A percentile compares a stretch with the other conserved stretches of the same genome.
Evolutionary conservation across 1,284 basidiomycete species (phyloP).

Genomic region (Termitomyces sp.): DNA sequence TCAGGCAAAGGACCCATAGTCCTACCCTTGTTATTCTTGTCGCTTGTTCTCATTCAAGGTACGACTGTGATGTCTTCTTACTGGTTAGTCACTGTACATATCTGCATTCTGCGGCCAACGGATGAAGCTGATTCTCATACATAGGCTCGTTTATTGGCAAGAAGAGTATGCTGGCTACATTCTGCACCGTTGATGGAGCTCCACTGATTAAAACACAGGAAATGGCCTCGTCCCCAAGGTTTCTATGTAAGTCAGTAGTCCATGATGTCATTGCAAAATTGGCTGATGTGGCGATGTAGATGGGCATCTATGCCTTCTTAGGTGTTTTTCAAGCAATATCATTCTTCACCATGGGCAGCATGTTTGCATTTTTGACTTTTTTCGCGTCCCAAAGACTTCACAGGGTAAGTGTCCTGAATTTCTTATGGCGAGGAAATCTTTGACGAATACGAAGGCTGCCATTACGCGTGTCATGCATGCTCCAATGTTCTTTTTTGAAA

Average conservation of each 20-base stretch:
- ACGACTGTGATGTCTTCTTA: conserved; percentile 60
- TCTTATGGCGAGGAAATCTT: conserved; percentile 34
- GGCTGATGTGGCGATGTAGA: conserved; percentile 32
- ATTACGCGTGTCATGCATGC: conserved; percentile 65
- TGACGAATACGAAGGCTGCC: conserved; percentile 37
- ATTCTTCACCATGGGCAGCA: conserved; percentile 49
- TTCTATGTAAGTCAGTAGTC: conserved; percentile 48
- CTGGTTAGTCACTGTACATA: conserved; percentile 37
- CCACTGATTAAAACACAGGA: conserved; percentile 21
- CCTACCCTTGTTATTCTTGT: conserved; percentile 48
- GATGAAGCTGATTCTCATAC: background rate
- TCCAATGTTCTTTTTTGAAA: conserved; percentile 88
- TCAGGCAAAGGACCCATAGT: conserved; percentile 53
- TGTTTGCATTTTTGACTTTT: conserved; percentile 56
- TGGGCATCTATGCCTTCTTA: conserved; percentile 64
- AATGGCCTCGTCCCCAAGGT: conserved; percentile 47
- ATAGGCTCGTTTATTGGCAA: conserved; percentile 70
- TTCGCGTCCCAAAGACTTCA: conserved; percentile 46
- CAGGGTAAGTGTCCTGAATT: conserved; percentile 21
- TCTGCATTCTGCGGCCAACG: background rate
- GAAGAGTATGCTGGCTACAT: conserved; percentile 34
- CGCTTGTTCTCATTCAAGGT: conserved; percentile 54
- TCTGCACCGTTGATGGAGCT: background rate
- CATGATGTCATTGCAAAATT: background rate
- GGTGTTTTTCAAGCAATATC: conserved; percentile 35